Evolutionary conservation across 1,139 yeast species (phyloP), one percentile per base, ranked within the genome.

Genomic region (Hanseniaspora gamundiae): DNA sequence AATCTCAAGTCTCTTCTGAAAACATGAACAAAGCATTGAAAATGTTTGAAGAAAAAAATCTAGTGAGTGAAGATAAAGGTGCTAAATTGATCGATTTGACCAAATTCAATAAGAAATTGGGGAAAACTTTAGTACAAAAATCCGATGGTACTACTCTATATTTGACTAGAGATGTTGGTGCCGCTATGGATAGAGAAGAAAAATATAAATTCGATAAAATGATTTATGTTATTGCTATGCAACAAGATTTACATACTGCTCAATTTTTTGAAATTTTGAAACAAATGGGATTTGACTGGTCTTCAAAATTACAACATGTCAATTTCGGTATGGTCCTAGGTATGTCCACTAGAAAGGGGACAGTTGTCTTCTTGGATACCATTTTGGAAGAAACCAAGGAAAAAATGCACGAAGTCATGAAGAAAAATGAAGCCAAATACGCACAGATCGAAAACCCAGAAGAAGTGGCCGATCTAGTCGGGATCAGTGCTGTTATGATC

Each of bases 251-350:
- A 56, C 97, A 91, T 61, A 71, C 77, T 51, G 91, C 93, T 44
- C 99, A 91, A 68, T 85, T 93, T 64, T 91, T 91, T 66, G 95
- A 91, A 68, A 86, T 88, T 55, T 72, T 91, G 60, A 93, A 91
- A 57, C 87, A 85, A 65, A 77, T 91, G 83, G 97, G 87, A 38
- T 79, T 74, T 61, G 82, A 78, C 49, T 93, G 96, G 95, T 88
- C 95, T 40, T 69, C 75, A 52, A 73, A 72, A 47, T 70, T 91
- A 57, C 74, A 73, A 55, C 97, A 87, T 64, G 76, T 93, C 56
- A 91, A 84, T 68, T 93, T 87, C 57, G 99, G 99, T 66, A 82
- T 93, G 94, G 98, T 93, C 45, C 84, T 78, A 61, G 98, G 99
- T 56, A 93, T 93, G 99, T 83, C 95, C 30, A 91, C 98, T 49